Percentiles rank a stretch among this genome's conserved stretches.
Evolutionary conservation across 2,329 filamentous ascomycete species (phyloP).

Genomic region (Tolypocladium tropicale): DNA sequence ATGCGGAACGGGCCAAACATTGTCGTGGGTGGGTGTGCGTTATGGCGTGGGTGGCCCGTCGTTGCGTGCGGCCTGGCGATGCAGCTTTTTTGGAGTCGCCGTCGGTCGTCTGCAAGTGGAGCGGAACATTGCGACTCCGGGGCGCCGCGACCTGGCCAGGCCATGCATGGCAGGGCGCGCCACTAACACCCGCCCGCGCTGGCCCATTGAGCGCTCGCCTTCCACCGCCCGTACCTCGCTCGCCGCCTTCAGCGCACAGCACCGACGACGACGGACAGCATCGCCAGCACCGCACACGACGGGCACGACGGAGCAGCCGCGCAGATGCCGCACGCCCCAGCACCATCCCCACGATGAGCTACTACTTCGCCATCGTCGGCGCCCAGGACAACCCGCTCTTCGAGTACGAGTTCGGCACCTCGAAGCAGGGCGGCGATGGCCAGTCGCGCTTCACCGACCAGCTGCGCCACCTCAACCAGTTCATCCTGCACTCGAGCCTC

Average conservation of each 20-base stretch:
- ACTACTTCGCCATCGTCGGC: slow-evolving; percentile 96
- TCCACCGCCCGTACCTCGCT: not conserved
- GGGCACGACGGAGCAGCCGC: not conserved
- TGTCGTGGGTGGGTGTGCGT: slow-evolving; percentile 14
- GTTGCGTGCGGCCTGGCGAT: not conserved
- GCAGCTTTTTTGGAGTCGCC: not conserved
- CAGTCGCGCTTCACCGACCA: slow-evolving; percentile 80
- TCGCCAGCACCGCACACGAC: not conserved
- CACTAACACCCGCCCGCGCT: not conserved
- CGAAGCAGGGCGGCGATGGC: slow-evolving; percentile 90
- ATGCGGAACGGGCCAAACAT: slow-evolving; percentile 84
- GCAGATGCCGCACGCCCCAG: not conserved
- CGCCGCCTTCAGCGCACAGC: not conserved
- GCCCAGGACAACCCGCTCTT: slow-evolving; percentile 94
- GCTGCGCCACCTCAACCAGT: slow-evolving; percentile 90
- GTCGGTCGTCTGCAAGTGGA: slow-evolving; percentile 7
- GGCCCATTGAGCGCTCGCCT: not conserved
- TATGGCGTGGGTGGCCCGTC: not conserved
- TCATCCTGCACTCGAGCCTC: slow-evolving; percentile 86
- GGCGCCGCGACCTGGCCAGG: not conserved
- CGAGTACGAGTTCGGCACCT: slow-evolving; percentile 94
- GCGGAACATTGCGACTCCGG: slow-evolving; percentile 18
- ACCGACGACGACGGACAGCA: not conserved
- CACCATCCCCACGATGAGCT: slow-evolving; percentile 59
- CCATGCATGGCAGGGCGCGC: too few relatives aligned